Conservation (phyloP, 1,284 basidiomycete genomes). For the Earliella scabrosa region DNA sequence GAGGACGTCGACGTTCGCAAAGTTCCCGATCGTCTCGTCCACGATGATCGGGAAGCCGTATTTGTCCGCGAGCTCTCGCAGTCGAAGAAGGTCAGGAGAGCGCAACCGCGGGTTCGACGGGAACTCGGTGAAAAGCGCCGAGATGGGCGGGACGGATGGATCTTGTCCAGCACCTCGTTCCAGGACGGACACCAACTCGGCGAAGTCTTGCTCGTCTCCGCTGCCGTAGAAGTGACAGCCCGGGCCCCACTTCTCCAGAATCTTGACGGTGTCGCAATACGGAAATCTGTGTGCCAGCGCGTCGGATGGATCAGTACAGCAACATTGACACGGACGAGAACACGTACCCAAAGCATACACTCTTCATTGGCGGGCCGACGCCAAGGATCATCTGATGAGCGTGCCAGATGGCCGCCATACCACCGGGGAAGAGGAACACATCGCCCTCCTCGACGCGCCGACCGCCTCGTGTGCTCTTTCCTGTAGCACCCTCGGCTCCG, state of each 20-base stretch:
- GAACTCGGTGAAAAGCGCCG: constrained; percentile 86
- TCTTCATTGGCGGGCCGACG: constrained; percentile 67
- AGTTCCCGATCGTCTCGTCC: constrained; percentile 97
- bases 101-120: constrained; percentile 94
- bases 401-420: constrained; percentile 94
- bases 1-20: constrained; percentile 93
- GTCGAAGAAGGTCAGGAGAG: constrained; percentile 76
- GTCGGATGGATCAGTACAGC: too few relatives aligned
- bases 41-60: constrained; percentile 90
- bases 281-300: constrained; percentile 72
- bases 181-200: constrained; percentile 73
- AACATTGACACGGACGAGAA: not conserved
- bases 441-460: constrained; percentile 76
- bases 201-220: constrained; percentile 80
- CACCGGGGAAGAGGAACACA: constrained; percentile 86
- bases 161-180: constrained; percentile 43
- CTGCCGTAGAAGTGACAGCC: constrained; percentile 91
- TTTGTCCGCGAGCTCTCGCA: constrained; percentile 85
- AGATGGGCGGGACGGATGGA: constrained; percentile 54
- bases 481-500: constrained; percentile 52
- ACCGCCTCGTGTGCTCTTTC: constrained; percentile 56
- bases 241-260: constrained; percentile 96
- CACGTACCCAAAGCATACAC: constrained; percentile 86
- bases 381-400: constrained; percentile 78
- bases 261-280: constrained; percentile 97